Base-by-base conservation (phyloP, 2,329 filamentous ascomycete species). In the Ophiostoma tasmaniense region DNA sequence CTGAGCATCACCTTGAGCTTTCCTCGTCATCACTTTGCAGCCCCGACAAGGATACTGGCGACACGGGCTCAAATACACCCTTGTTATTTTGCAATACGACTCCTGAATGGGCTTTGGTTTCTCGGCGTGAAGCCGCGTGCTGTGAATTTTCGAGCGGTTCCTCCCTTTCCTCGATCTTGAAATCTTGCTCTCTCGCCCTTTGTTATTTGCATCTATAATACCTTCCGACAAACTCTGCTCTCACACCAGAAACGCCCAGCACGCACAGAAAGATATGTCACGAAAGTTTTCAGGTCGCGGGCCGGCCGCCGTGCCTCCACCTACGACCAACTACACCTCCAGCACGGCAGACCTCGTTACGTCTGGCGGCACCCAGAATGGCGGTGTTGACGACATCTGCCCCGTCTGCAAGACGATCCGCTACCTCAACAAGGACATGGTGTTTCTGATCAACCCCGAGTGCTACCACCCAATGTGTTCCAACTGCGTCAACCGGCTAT, bases 401-500 rank as follows among this genome's bases (percentile, higher is more conserved):
- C 95, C 94, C 70, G 92, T 98, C 74, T 99, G 95, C 90, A 97
- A 97, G 81, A 96, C 93, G 70, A 92, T 91, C 71, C 91, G 93
- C 73, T 98, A 98, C 82, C 90, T 98, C 75, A 97, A 97, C 82
- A 89, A 89, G 71, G 90, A 93, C 81, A 93, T 99, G 86, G 86
- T 90, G 73, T 98, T 99, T 81, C 90, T 95, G 74, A 93, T 99
- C 81, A 97, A 98, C 78, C 92, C 94, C 10, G 93, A 96, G 83
- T 99, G 95, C 85, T 99, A 99, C 83, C 95, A 99, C 83, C 92
- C 92, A 74, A 98, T 99, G 92, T 99, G 95, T 83, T 90, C 92
- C 78, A 93, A 91, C 69, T 99, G 95, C 81, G 93, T 98, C 59
- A 91, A 94, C 79, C 90, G 94, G 69, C 91, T 98, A 75, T 99